Conservation (phyloP, 1,139 yeast genomes). For the Protomyces gravidus region DNA sequence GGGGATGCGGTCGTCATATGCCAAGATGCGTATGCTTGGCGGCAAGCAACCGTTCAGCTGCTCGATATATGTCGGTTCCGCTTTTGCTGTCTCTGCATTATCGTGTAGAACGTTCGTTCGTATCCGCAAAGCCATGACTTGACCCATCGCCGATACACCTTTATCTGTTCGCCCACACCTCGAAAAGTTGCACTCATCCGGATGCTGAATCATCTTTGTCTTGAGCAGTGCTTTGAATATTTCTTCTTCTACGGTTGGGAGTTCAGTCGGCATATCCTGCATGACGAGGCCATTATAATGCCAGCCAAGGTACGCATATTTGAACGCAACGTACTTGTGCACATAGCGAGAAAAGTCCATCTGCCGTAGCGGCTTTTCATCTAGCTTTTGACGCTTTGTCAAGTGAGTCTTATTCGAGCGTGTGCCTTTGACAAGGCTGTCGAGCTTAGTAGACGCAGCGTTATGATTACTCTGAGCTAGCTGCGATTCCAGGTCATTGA, state of each 20-base stretch:
- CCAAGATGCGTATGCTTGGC: slow-evolving; percentile 72
- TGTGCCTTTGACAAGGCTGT: not conserved
- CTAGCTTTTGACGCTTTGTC: not conserved
- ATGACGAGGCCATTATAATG: slow-evolving; percentile 83
- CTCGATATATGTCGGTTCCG: slow-evolving; percentile 75
- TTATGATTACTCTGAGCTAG: not conserved
- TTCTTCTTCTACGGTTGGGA: slow-evolving; percentile 82
- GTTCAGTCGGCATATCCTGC: slow-evolving; percentile 68
- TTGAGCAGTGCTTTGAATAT: slow-evolving; percentile 65
- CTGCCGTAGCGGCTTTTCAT: not conserved
- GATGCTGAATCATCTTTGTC: slow-evolving; percentile 61
- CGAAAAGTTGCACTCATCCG: slow-evolving; percentile 56
- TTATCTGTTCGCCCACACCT: slow-evolving; percentile 95
- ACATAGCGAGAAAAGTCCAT: slow-evolving; percentile 64
- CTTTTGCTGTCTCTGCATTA: slow-evolving; percentile 42
- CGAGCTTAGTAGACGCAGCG: not conserved
- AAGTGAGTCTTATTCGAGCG: not conserved
- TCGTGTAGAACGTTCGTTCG: slow-evolving; percentile 41
- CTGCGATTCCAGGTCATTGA: not conserved
- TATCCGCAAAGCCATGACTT: slow-evolving; percentile 75
- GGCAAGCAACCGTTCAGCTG: slow-evolving; percentile 77
- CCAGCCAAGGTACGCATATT: slow-evolving; percentile 90
- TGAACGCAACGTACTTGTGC: slow-evolving; percentile 70
- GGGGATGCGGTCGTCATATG: slow-evolving; percentile 79
- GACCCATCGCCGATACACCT: slow-evolving; percentile 96